Conservation (phyloP, 2,329 filamentous ascomycete species). For the Hypoxylon sp. region DNA sequence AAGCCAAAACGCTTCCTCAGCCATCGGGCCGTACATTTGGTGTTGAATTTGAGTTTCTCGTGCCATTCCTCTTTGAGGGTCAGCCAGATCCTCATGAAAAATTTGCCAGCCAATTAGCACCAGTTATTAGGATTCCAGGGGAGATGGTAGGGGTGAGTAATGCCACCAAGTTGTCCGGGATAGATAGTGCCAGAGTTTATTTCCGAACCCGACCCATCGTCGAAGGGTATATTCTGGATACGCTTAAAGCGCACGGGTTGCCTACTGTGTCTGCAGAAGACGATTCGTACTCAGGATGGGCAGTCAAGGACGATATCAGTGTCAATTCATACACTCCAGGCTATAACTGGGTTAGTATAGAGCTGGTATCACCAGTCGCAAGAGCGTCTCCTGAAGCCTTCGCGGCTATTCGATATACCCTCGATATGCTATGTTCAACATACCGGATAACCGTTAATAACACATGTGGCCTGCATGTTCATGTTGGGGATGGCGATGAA, state of each 20-base stretch:
- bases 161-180: no score
- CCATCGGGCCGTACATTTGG: constrained; percentile 15
- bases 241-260: background rate
- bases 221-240: no score
- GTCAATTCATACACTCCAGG: background rate
- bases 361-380: constrained; percentile 28
- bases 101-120: background rate
- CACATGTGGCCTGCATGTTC: constrained; percentile 37
- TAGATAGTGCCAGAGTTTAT: no score
- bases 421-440: constrained; percentile 8
- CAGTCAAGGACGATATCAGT: background rate
- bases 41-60: constrained; percentile 20
- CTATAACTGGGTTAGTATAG: constrained; percentile 9
- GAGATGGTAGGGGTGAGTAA: background rate
- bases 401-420: constrained; percentile 12
- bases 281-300: background rate
- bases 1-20: background rate
- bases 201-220: no score
- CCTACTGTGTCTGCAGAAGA: background rate
- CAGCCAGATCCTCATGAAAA: constrained; percentile 7
- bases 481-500: constrained; percentile 31
- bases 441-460: constrained; percentile 28
- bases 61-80: constrained; percentile 14
- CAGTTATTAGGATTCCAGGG: constrained; percentile 4
- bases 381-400: constrained; percentile 19